Evolutionary conservation across 139 green algal species (phyloP), one percentile per base, ranked within the genome.

Genomic region (Coccomyxa sp.): DNA sequence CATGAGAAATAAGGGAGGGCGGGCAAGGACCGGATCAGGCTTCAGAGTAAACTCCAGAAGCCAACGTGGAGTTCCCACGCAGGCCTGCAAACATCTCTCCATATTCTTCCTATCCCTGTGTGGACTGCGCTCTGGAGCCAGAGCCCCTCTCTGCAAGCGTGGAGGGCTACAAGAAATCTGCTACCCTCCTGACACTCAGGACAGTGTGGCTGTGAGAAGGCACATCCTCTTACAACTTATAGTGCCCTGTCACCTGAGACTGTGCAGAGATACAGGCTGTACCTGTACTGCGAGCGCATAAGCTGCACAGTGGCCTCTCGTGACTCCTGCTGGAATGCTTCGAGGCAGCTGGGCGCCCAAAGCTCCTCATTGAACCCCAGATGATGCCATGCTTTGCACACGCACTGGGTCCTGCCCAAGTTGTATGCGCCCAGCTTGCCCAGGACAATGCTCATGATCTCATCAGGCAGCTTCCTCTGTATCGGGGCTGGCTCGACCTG

Each of bases 401-500:
- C 91, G 76, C 88, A 90, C 14, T 86, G 83, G 8, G 79, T 86
- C 4, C 37, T 74, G 0, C 84, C 93, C 31, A 97, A 79, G 0
- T 68, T 74, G 8, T 89, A 86, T 6, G 89, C 76, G 18, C 82
- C 80, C 39, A 97, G 82, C 34, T 80, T 75, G 35, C 27, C 24
- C 0, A 97, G 83, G 9, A 95, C 79, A 0, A 82, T 70, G 0
- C 86, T 44, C 82, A 95, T 82, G 50, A 97, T 50, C 73, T 97
- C 93, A 14, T 95, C 80, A 0, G 90, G 89, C 39, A 97, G 76
- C 31, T 90, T 24, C 69, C 80, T 76, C 84, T 96, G 90, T 38
- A 97, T 94, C 0, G 82, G 85, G 0, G 88, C 90, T 64, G 91
- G 85, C 38, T 90, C 78, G 0, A 76, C 71, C 84, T 92, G 80